Conservation (phyloP, 1,139 yeast species). For the Arxiozyma slooffiae region DNA sequence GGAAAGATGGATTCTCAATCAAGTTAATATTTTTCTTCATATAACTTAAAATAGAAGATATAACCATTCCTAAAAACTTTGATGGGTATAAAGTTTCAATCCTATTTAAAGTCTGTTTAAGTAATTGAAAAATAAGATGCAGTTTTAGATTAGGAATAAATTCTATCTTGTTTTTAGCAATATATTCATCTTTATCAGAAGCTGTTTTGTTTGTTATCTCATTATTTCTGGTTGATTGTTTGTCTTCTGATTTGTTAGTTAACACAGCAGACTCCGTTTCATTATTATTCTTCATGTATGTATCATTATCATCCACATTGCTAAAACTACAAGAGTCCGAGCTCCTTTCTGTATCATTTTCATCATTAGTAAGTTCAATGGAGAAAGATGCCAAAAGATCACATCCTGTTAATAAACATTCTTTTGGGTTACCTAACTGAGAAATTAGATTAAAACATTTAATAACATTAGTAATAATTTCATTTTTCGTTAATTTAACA, state of each 20-base stretch:
- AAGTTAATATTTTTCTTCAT: constrained; percentile 35
- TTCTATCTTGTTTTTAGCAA: constrained; percentile 11
- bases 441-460: constrained; percentile 53
- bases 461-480: constrained; percentile 30
- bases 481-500: constrained; percentile 9
- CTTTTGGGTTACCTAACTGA: constrained; percentile 65
- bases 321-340: not conserved
- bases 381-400: constrained; percentile 43
- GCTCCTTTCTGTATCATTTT: constrained; percentile 7
- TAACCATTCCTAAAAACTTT: constrained; percentile 58
- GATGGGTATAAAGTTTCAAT: constrained; percentile 60
- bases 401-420: constrained; percentile 57
- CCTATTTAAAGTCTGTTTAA: constrained; percentile 41
- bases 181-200: constrained; percentile 1
- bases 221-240: not conserved
- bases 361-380: constrained; percentile 19
- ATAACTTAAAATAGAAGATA: constrained; percentile 45
- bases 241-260: not conserved
- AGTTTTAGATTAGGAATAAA: constrained; percentile 37
- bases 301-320: not conserved
- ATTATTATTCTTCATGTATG: not conserved
- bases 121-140: constrained; percentile 53
- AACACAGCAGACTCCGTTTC: not conserved
- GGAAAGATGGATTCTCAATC: constrained; percentile 34
- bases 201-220: not conserved